phyloP scores from a whole-genome alignment of 2,329 filamentous ascomycete species.

The Stemphylium beticola region DNA sequence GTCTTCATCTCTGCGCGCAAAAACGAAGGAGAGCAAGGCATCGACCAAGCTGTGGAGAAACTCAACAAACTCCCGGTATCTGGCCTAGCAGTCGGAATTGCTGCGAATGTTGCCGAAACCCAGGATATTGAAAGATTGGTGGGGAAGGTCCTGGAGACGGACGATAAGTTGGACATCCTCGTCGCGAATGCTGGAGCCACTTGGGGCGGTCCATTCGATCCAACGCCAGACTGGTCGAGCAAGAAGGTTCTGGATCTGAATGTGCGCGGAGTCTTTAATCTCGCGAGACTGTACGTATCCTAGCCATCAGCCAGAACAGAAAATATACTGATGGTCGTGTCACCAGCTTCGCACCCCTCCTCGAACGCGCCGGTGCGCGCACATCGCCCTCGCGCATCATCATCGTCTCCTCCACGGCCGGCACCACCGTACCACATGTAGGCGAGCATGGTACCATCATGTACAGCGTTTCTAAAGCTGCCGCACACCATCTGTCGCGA shows the following conservation, averaged over 20 bases:
- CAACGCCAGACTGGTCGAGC: slow-evolving; percentile 44
- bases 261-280: slow-evolving; percentile 49
- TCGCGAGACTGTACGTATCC: slow-evolving; percentile 41
- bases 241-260: slow-evolving; percentile 50
- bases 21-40: slow-evolving; percentile 46
- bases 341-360: slow-evolving; percentile 45
- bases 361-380: slow-evolving; percentile 39
- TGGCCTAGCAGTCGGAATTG: slow-evolving; percentile 44
- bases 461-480: slow-evolving; percentile 51
- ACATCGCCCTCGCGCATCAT: slow-evolving; percentile 48
- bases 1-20: slow-evolving; percentile 51
- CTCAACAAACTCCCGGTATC: slow-evolving; percentile 47
- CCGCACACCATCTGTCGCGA: slow-evolving; percentile 47
- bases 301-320: too few relatives aligned
- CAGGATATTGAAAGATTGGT: slow-evolving; percentile 46
- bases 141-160: slow-evolving; percentile 39
- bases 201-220: slow-evolving; percentile 49
- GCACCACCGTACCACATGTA: slow-evolving; percentile 46
- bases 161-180: slow-evolving; percentile 46
- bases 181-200: slow-evolving; percentile 50
- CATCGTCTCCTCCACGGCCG: slow-evolving; percentile 46
- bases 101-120: slow-evolving; percentile 47
- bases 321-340: neutral
- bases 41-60: slow-evolving; percentile 48
- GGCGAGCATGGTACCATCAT: slow-evolving; percentile 49